phyloP scores from a whole-genome alignment of 108 stramenopile species.

The Bacterosira constricta region DNA sequence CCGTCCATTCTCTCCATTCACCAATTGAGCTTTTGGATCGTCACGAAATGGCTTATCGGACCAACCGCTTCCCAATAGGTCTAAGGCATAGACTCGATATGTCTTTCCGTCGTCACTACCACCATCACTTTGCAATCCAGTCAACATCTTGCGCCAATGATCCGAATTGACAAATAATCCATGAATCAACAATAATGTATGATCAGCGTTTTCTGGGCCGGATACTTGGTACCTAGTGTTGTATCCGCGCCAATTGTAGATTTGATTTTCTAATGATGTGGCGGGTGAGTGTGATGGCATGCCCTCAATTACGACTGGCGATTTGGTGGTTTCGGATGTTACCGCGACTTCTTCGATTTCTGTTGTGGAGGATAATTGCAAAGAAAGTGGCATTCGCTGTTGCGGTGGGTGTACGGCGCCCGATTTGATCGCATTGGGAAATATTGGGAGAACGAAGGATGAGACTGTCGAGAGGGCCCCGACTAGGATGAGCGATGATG shows the following conservation, averaged over 20 bases:
- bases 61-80: conserved; percentile 91
- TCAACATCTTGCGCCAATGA: conserved; percentile 81
- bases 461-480: no score
- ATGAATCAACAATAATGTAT: conserved; percentile 67
- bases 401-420: no score
- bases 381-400: no score
- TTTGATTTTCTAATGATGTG: conserved; percentile 67
- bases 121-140: conserved; percentile 35
- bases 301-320: neutral
- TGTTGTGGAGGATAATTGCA: no score
- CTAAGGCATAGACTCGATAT: conserved; percentile 82
- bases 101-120: conserved; percentile 31
- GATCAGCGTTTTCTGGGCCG: conserved; percentile 55
- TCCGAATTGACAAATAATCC: conserved; percentile 87
- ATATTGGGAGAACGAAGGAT: no score
- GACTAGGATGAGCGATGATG: neutral
- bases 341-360: neutral
- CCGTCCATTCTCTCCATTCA: conserved; percentile 73
- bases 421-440: no score
- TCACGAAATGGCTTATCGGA: conserved; percentile 74
- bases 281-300: conserved; percentile 62
- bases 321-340: neutral
- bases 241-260: conserved; percentile 70
- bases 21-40: conserved; percentile 42
- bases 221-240: conserved; percentile 77